Conservation (phyloP, 2,329 filamentous ascomycete species). For the Clonostachys sp. region DNA sequence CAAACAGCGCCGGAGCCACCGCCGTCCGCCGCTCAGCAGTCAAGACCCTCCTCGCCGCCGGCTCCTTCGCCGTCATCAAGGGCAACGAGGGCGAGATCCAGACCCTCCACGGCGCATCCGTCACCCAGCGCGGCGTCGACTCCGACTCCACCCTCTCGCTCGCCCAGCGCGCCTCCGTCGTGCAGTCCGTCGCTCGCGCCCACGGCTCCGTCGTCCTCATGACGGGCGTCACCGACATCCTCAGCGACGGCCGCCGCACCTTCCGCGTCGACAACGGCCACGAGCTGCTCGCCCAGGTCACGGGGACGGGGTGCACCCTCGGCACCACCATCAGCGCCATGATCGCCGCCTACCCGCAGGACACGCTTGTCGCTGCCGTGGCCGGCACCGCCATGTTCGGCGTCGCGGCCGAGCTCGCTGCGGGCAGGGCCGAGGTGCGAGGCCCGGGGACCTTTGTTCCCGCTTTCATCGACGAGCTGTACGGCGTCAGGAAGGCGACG, state of each 20-base stretch:
- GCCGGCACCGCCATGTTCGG: slow-evolving; percentile 76
- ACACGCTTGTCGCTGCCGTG: slow-evolving; percentile 68
- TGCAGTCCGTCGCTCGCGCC: slow-evolving; percentile 59
- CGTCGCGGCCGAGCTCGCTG: slow-evolving; percentile 64
- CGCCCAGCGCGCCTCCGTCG: slow-evolving; percentile 52
- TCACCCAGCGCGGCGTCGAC: slow-evolving; percentile 76
- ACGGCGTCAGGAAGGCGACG: slow-evolving; percentile 42
- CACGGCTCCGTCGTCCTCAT: slow-evolving; percentile 72
- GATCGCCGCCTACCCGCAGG: slow-evolving; percentile 55
- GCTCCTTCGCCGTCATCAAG: slow-evolving; percentile 86
- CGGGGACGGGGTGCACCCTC: slow-evolving; percentile 79
- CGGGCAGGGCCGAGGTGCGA: slow-evolving; percentile 58
- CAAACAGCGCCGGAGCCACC: slow-evolving; percentile 68
- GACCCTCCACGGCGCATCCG: slow-evolving; percentile 57
- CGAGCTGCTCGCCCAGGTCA: slow-evolving; percentile 62
- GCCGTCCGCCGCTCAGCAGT: slow-evolving; percentile 67
- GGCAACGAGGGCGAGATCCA: slow-evolving; percentile 89
- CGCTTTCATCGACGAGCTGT: slow-evolving; percentile 73
- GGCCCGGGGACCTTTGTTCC: slow-evolving; percentile 87
- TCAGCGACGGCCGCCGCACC: slow-evolving; percentile 69
- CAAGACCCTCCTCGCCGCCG: slow-evolving; percentile 63
- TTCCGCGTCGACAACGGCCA: slow-evolving; percentile 74
- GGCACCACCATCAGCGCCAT: slow-evolving; percentile 78
- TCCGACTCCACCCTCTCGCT: slow-evolving; percentile 56
- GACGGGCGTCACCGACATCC: slow-evolving; percentile 73